Evolutionary conservation across 2,329 filamentous ascomycete species (phyloP), one percentile per base, ranked within the genome.

Genomic region (Fusarium compactum): DNA sequence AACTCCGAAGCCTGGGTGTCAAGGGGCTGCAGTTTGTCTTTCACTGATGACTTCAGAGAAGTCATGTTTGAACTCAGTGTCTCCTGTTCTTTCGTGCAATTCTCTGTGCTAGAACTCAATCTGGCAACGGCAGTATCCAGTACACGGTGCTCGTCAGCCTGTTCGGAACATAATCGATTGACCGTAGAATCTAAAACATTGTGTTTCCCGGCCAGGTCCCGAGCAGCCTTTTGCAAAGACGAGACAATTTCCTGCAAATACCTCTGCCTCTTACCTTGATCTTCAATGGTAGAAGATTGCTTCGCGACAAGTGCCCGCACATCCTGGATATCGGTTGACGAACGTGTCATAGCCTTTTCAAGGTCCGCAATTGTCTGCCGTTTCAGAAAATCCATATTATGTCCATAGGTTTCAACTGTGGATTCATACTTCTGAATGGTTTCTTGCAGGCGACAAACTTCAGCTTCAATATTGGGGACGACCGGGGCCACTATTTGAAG

Each of bases 231-330:
- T 30, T 54, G 45, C 6, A 72, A 56, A 12, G 38, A 50, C 10
- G 52, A 41, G 11, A 68, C 12, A 18, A 41, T 32, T 15, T 48
- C 41, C 27, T 30, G 24, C 18, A 69, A 24, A 11, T 59, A 59
- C 12, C 44, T 55, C 25, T 68, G 59, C 30, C 53, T 71, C n/a
- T 32, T 48, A 16, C 32, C 22, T 8, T 69, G 62, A 15, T 63
- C 46, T 40, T 58, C 53, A 22, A 66, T 44, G 11, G 14, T 18
- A 30, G 16, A 54, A 32, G 50, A 52, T 16, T 66, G 56, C 12
- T 44, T 16, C 11, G 54, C 47, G 12, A 58, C 18, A 18, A 47
- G 32, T 15, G n/a, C 46, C 25, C 47, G 46, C 25, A 46, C 18
- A 18, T 34, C 8, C 20, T 47, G 45, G 11, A 18, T 45, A 29